A percentile compares a stretch with the other conserved stretches of the same genome.
phyloP scores from a whole-genome alignment of 345 rosid genomes.

The Eucalyptus guilfoylei region DNA sequence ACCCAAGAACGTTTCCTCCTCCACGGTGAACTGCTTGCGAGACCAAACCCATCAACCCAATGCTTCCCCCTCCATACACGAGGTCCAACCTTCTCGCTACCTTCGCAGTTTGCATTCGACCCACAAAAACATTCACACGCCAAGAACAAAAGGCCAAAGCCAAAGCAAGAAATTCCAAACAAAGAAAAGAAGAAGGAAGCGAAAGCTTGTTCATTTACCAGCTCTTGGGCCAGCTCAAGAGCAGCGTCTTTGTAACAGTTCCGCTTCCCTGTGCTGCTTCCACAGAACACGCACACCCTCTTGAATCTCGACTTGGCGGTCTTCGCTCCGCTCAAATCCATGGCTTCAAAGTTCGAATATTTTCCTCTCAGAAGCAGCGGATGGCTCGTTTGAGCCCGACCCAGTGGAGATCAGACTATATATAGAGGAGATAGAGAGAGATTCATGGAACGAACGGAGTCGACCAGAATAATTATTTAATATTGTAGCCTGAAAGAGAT shows the following conservation, averaged over 20 bases:
- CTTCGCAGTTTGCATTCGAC: conserved; percentile 6
- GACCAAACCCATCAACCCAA: conserved; percentile 92
- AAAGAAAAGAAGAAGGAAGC: not conserved
- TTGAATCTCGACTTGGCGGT: conserved; percentile 43
- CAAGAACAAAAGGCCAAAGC: not conserved
- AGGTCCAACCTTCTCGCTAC: conserved; percentile 66
- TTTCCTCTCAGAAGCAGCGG: not conserved
- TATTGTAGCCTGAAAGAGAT: not conserved
- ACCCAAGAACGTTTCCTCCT: conserved; percentile 94
- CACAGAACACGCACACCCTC: conserved; percentile 25
- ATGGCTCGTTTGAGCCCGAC: not conserved
- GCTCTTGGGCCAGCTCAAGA: conserved; percentile 63
- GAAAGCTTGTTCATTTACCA: conserved; percentile 29
- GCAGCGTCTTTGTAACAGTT: conserved; percentile 76
- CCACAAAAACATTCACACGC: not conserved
- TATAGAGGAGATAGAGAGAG: not conserved
- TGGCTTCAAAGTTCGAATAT: not conserved
- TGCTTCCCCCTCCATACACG: conserved; percentile 95
- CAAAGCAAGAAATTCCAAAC: not conserved
- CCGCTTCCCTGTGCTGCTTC: conserved; percentile 77
- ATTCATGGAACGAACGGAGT: not conserved
- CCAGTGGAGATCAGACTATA: not conserved
- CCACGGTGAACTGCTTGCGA: conserved; percentile 70
- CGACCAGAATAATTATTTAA: not conserved
- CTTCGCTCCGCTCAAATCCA: not conserved